Percentiles rank a stretch among this genome's conserved stretches.
Evolutionary conservation across 1,139 yeast species (phyloP).

Genomic region (Kurtzmaniella quercitrusa): DNA sequence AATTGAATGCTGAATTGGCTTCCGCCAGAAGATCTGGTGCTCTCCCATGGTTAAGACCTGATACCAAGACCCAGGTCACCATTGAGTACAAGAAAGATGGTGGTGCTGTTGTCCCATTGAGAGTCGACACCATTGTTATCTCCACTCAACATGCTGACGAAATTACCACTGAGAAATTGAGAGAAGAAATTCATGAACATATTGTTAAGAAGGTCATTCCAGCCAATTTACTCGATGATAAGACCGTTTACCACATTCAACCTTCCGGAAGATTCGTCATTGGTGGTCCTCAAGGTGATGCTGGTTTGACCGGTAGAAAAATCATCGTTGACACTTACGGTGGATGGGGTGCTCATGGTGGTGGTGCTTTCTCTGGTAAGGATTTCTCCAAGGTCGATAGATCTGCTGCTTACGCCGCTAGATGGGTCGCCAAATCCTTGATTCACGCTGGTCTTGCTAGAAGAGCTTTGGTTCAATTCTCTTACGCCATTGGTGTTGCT

Average conservation of each 20-base stretch:
- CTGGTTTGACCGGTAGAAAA: constrained; percentile 99
- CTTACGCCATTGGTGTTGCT: constrained; percentile 99
- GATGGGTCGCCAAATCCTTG: constrained; percentile 99
- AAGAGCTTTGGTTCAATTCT: constrained; percentile 97
- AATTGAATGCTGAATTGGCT: constrained; percentile 94
- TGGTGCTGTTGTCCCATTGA: constrained; percentile 92
- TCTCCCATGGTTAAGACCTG: constrained; percentile 97
- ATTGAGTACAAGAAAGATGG: constrained; percentile 90
- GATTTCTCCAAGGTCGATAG: constrained; percentile 99
- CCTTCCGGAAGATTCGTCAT: constrained; percentile 99
- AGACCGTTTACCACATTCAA: constrained; percentile 96
- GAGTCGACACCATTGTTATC: constrained; percentile 97
- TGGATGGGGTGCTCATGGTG: constrained; percentile 99
- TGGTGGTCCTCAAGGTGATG: constrained; percentile 99
- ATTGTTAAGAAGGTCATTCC: constrained; percentile 92
- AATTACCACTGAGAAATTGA: constrained; percentile 87
- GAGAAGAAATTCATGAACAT: constrained; percentile 71
- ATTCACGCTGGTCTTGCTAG: constrained; percentile 92
- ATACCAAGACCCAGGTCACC: constrained; percentile 99
- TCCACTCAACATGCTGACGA: constrained; percentile 98
- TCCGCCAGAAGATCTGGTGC: constrained; percentile 96
- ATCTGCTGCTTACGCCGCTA: constrained; percentile 99
- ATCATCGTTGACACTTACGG: constrained; percentile 99
- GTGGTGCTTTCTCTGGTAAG: constrained; percentile 99
- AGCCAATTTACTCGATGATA: constrained; percentile 82